These are phyloP conservation scores for Daldinia loculata DNA, from an alignment of 495 filamentous ascomycete species.

Conservation along the genomic window DNA sequence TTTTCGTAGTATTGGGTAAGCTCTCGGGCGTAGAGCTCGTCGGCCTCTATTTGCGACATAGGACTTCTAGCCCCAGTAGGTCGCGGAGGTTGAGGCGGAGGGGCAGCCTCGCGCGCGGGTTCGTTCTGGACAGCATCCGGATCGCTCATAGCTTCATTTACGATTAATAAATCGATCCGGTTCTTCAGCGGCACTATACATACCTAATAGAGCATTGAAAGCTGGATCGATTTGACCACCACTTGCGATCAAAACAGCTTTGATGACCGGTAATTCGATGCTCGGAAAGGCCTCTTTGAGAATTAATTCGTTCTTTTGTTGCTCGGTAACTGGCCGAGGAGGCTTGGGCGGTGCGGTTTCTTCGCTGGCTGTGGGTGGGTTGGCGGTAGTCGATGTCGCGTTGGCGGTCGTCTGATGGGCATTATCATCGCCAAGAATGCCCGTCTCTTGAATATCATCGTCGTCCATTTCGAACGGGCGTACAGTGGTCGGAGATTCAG, in stretches of 20 bases:
- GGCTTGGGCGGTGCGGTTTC: conserved; percentile 81
- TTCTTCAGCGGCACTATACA: conserved; percentile 29
- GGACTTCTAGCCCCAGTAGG: conserved; percentile 66
- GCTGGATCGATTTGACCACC: conserved; percentile 89
- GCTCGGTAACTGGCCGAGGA: conserved; percentile 81
- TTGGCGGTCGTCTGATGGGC: conserved; percentile 52
- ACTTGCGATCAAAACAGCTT: conserved; percentile 86
- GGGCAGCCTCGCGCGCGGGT: conserved; percentile 49
- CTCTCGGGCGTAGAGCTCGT: conserved; percentile 93
- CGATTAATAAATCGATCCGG: conserved; percentile 28
- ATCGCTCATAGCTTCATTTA: conserved; percentile 82
- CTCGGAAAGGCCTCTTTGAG: conserved; percentile 92
- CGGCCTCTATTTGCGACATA: conserved; percentile 82
- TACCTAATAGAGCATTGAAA: conserved; percentile 93
- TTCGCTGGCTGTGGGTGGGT: conserved; percentile 48
- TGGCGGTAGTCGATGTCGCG: conserved; percentile 33
- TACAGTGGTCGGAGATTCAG: conserved; percentile 88
- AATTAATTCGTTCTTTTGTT: conserved; percentile 84
- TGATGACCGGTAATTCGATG: conserved; percentile 83
- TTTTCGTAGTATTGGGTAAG: conserved; percentile 89
- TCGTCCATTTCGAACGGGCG: conserved; percentile 87
- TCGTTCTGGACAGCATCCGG: conserved; percentile 79
- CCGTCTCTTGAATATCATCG: conserved; percentile 74
- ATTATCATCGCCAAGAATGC: conserved; percentile 54
- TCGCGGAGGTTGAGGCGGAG: conserved; percentile 76